Conservation (phyloP, 176 grass and related monocot genomes). For the Paspalum notatum region DNA sequence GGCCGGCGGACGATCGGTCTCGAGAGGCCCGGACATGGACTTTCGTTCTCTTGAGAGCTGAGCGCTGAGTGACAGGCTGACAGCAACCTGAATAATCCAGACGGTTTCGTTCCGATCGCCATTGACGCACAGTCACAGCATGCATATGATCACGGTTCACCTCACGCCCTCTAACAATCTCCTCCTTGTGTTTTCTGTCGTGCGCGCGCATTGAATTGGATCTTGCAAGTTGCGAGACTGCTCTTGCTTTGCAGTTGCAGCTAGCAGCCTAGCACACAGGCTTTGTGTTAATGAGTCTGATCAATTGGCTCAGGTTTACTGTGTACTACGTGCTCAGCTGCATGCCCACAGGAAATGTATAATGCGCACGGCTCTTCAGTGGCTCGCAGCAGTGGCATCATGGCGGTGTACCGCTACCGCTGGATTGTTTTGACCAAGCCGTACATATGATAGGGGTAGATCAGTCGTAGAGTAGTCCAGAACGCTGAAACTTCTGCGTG, state of each 20-base stretch:
- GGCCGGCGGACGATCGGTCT: background rate
- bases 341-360: background rate
- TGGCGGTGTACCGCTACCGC: background rate
- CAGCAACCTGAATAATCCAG: too few relatives aligned
- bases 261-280: too few relatives aligned
- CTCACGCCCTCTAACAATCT: too few relatives aligned
- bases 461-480: background rate
- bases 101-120: too few relatives aligned
- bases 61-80: too few relatives aligned
- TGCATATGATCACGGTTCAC: too few relatives aligned
- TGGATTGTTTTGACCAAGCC: background rate
- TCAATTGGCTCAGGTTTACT: conserved; percentile 15
- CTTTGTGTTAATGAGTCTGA: conserved; percentile 40
- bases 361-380: background rate
- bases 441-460: too few relatives aligned
- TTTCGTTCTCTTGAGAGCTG: background rate
- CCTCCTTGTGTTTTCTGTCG: too few relatives aligned
- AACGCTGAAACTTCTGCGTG: background rate
- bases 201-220: conserved; percentile 21
- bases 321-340: background rate
- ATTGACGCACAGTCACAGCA: too few relatives aligned
- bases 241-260: background rate
- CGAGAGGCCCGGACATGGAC: background rate
- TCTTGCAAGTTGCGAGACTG: background rate
- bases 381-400: background rate